Evolutionary conservation across 148 eudicot genomes (phyloP).

Genomic region (Arbutus unedo): DNA sequence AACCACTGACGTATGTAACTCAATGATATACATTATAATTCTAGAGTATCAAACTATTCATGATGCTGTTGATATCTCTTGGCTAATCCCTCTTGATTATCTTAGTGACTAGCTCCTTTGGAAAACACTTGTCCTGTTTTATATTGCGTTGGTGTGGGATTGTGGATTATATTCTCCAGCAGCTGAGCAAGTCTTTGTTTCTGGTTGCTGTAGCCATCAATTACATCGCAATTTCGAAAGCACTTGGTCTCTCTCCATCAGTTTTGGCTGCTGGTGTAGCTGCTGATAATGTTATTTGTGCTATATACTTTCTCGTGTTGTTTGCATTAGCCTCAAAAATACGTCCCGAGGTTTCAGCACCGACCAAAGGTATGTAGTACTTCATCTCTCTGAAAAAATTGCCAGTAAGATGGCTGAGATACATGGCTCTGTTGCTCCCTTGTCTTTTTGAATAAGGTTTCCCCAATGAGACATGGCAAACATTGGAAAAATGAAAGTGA

Average conservation of each 20-base stretch:
- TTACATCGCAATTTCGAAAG: constrained; percentile 80
- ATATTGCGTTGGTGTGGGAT: not conserved
- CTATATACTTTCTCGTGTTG: constrained; percentile 70
- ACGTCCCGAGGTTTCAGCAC: constrained; percentile 60
- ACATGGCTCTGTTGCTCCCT: constrained; percentile 5
- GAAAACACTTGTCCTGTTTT: not conserved
- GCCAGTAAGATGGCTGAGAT: constrained; percentile 26
- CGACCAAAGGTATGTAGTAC: constrained; percentile 43
- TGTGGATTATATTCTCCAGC: not conserved
- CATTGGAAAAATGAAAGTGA: not conserved
- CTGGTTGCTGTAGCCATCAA: constrained; percentile 67
- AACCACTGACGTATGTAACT: not conserved
- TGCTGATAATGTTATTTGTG: constrained; percentile 94
- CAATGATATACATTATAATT: not conserved
- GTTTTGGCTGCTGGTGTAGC: constrained; percentile 93
- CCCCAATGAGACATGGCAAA: not conserved
- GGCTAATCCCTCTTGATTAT: not conserved
- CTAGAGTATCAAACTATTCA: not conserved
- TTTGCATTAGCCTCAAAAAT: constrained; percentile 79
- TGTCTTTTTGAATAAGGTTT: not conserved
- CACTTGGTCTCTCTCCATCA: constrained; percentile 75
- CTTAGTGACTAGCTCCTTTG: not conserved
- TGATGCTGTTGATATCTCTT: not conserved
- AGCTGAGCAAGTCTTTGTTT: constrained; percentile 23
- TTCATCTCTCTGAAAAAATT: not conserved